Evolutionary conservation across 805 yeast species (phyloP).

Genomic region (Candida cerambycidarum): DNA sequence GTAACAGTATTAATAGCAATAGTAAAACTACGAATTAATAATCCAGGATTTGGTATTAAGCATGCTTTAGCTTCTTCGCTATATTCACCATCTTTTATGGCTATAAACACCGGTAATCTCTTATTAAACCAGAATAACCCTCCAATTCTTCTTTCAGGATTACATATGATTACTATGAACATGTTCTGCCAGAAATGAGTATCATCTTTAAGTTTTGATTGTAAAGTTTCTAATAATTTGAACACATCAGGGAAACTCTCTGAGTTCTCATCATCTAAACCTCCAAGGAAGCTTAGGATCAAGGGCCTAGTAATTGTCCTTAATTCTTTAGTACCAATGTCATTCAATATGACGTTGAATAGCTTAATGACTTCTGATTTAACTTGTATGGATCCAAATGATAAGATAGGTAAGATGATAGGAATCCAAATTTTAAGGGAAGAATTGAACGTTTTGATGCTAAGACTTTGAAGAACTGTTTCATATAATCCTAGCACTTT

Average conservation of each 20-base stretch:
- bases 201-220: conserved; percentile 58
- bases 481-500: conserved; percentile 80
- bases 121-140: conserved; percentile 74
- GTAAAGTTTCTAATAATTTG: conserved; percentile 59
- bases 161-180: conserved; percentile 71
- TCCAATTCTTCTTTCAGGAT: conserved; percentile 79
- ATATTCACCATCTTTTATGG: conserved; percentile 29
- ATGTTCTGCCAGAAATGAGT: conserved; percentile 84
- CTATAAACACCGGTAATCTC: conserved; percentile 60
- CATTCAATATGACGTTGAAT: conserved; percentile 51
- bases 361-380: conserved; percentile 73
- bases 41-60: conserved; percentile 74
- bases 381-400: conserved; percentile 85
- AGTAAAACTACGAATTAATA: conserved; percentile 71
- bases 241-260: conserved; percentile 71
- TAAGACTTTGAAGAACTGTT: conserved; percentile 63
- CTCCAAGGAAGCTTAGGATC: conserved; percentile 74
- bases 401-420: conserved; percentile 84
- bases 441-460: conserved; percentile 50
- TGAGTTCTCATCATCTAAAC: conserved; percentile 88
- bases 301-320: conserved; percentile 65
- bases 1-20: conserved; percentile 53
- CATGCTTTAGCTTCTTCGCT: conserved; percentile 58
- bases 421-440: conserved; percentile 83
- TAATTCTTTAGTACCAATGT: conserved; percentile 42